A percentile compares a stretch with the other conserved stretches of the same genome.
Conservation (phyloP, 495 filamentous ascomycete species). For the Neurospora sp. region DNA sequence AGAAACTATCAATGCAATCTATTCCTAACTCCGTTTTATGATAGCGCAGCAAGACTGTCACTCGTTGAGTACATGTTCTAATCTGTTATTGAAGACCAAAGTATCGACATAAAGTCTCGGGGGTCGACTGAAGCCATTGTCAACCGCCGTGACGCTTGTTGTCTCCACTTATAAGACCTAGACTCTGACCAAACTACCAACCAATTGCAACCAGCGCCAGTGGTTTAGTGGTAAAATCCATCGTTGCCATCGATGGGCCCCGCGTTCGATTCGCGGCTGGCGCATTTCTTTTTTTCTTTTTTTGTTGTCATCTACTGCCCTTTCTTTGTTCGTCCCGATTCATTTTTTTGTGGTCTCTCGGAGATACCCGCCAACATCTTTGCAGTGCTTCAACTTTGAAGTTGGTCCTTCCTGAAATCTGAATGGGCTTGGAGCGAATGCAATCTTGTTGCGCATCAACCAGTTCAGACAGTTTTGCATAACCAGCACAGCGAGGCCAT, state of each 20-base stretch:
- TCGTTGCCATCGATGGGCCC: constrained; percentile 45
- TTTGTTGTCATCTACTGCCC: background rate
- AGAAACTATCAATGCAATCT: too few species aligned
- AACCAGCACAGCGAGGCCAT: background rate
- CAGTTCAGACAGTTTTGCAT: background rate
- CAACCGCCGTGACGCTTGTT: background rate
- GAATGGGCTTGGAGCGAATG: background rate
- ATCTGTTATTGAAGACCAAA: background rate
- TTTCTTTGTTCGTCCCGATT: background rate
- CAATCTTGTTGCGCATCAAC: background rate
- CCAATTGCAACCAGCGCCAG: constrained; percentile 8
- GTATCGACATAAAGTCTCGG: background rate
- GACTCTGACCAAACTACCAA: background rate
- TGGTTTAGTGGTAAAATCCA: constrained; percentile 46
- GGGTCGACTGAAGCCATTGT: background rate
- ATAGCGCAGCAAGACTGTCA: too few species aligned
- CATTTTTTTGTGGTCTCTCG: background rate
- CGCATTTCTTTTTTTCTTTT: constrained; percentile 18
- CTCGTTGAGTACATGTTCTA: too few species aligned
- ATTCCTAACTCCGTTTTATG: too few species aligned
- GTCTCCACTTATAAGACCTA: background rate
- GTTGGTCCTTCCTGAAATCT: background rate
- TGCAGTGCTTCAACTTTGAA: background rate
- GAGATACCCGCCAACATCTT: background rate
- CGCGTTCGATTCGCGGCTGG: constrained; percentile 42